Evolutionary conservation across 352 stramenopile genomes (phyloP).

Genomic region (Thalassiosira mediterranea): DNA sequence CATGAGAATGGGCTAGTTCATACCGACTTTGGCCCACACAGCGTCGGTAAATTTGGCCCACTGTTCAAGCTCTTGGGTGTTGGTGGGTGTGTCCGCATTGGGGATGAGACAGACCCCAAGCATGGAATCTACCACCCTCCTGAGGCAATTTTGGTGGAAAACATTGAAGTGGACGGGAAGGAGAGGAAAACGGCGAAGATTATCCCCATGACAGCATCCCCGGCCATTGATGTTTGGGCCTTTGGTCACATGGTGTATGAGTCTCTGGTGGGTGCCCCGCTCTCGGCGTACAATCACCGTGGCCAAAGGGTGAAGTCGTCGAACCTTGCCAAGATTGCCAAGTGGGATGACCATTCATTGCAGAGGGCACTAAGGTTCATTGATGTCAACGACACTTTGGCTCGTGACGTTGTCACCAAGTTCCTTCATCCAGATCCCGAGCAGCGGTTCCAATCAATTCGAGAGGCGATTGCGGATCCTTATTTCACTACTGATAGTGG

Average conservation of each 20-base stretch:
- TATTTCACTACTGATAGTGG: conserved; percentile 68
- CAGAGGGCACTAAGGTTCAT: conserved; percentile 65
- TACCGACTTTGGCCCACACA: conserved; percentile 83
- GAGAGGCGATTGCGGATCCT: conserved; percentile 74
- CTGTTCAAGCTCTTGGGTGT: conserved; percentile 82
- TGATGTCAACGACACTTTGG: conserved; percentile 57
- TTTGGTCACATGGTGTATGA: conserved; percentile 82
- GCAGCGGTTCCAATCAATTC: conserved; percentile 70
- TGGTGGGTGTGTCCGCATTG: conserved; percentile 71
- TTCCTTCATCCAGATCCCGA: conserved; percentile 75
- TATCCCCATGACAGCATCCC: conserved; percentile 65
- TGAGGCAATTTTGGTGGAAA: conserved; percentile 75
- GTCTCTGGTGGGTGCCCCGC: conserved; percentile 69
- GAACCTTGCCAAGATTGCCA: conserved; percentile 79
- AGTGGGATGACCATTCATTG: conserved; percentile 76
- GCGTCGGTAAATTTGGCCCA: conserved; percentile 82
- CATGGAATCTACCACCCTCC: conserved; percentile 82
- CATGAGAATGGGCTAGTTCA: conserved; percentile 83
- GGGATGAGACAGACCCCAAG: conserved; percentile 68
- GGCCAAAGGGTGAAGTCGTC: conserved; percentile 77
- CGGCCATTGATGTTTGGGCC: conserved; percentile 81
- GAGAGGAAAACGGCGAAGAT: conserved; percentile 65
- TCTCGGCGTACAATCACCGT: conserved; percentile 80
- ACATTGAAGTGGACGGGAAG: conserved; percentile 57
- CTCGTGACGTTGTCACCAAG: conserved; percentile 69